These are phyloP conservation scores for Talaromyces ruber DNA, from an alignment of 495 filamentous ascomycete genomes.

Conservation along the genomic window DNA sequence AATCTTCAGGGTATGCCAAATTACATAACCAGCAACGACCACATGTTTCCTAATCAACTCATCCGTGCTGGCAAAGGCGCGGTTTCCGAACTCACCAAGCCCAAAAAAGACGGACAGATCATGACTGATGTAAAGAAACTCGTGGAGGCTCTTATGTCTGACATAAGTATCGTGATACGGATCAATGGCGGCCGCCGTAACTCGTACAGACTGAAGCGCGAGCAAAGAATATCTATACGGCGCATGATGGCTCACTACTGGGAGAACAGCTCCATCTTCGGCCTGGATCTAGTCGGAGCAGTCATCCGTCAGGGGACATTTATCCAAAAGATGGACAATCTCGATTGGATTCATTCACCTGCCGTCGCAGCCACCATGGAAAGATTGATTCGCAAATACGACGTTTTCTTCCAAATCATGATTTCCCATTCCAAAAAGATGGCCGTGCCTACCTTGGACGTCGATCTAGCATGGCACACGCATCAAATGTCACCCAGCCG, in stretches of 20 bases:
- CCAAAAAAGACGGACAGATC: background rate
- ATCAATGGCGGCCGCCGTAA: constrained; percentile 8
- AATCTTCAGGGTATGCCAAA: constrained; percentile 21
- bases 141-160: constrained; percentile 31
- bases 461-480: constrained; percentile 77
- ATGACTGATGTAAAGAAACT: constrained; percentile 34
- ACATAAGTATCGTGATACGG: constrained; percentile 4
- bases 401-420: constrained; percentile 63
- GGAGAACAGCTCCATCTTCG: constrained; percentile 64
- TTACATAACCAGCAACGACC: constrained; percentile 13
- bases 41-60: constrained; percentile 54
- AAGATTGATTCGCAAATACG: constrained; percentile 61
- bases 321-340: constrained; percentile 71
- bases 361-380: constrained; percentile 54
- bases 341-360: constrained; percentile 70
- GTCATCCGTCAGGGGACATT: constrained; percentile 77
- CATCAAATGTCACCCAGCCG: constrained; percentile 52
- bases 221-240: constrained; percentile 46
- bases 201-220: constrained; percentile 4
- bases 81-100: constrained; percentile 24
- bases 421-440: constrained; percentile 37
- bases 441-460: constrained; percentile 75
- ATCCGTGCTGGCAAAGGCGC: constrained; percentile 31
- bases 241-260: constrained; percentile 77
- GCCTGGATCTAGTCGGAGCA: constrained; percentile 66